Base-by-base conservation (phyloP, 2,329 filamentous ascomycete genomes). In the Aspergillus phoenicis region DNA sequence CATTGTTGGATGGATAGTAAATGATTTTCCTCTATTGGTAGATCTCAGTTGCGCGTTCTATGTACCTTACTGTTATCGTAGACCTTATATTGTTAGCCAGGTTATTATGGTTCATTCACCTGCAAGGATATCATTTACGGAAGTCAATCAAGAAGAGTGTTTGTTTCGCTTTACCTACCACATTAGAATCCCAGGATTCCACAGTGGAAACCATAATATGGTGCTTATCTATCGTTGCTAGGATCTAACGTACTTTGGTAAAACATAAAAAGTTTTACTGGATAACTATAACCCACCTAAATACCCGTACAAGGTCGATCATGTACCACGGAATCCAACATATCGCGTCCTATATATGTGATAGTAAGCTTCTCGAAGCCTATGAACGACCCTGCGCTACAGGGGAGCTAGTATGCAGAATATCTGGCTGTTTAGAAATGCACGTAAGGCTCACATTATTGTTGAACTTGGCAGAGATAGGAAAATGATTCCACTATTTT, bases 151-250 rank as follows among this genome's bases (percentile, higher is more conserved):
- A 17, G 17, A 7, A 7, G 17, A 22, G 20, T 5, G 10, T 20
- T 10, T 43, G 11, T 22, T 22, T 10, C 5, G 20, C 22, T 1
- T 24, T 22, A 10, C 17, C 41, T 13, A 22, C 10, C 3, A 6
- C 8, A 8, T 20, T 4, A 13, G 20, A 4, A 24, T 11, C 2
- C 13, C 20, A 3, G 10, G 5, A 2, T 20, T 8, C 0, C 2
- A 15, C 10, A 5, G 1, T 36, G 4, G 0, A 0, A 36, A 36
- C 11, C 5, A 36, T 11, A 15, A 13, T 6, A 5, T 15, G 5
- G 10, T 1, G 5, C 33, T 36, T 13, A 36, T 36, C 33, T 36
- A 13, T 36, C 13, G 10, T 36, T 11, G 1, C 33, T 2, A 10
- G 33, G 11, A 3, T 36, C 30, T 6, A 2, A 30, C 3, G 20